Base-by-base conservation (phyloP, 768 basidiomycete genomes). In the Strobilomyces confusus region DNA sequence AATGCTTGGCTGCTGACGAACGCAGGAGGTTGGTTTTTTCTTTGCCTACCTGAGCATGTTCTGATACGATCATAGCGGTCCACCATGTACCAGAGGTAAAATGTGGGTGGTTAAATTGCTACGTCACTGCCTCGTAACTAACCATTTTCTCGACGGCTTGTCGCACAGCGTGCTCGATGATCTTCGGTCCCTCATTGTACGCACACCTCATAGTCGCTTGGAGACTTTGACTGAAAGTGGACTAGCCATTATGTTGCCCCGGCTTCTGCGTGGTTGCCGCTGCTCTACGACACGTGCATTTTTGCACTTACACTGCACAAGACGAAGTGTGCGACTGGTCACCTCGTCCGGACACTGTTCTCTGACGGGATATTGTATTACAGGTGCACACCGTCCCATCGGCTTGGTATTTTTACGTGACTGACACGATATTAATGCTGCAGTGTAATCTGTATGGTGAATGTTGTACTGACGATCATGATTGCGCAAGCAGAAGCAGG, bases 1-100 rank as follows among this genome's bases (percentile, higher is more conserved):
- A 83, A 81, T 54, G 72, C 73, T 1, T 85, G 78, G 78, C 67
- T 86, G n/a, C 69, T 87, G 19, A 72, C 73, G 25, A 57, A 67
- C 15, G 83, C 75, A 0, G 57, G 74, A 70, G 70, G 84, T 86
- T 56, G 13, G 80, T 64, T 23, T 1, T 37, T 34, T n/a, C 25
- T 15, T 5, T 43, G 37, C 1, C 40, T 22, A 7, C 25, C 14
- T 29, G 8, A 44, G 8, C 26, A 56, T 13, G 25, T 26, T 47
- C 53, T 44, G 41, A 52, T 30, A 29, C 4, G 58, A 37, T 44
- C 32, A 19, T 22, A 49, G 19, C 52, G 52, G 70, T 69, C 26
- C 17, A 0, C 6, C 62, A 63, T 25, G 3, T 8, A 22, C 15
- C 44, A 19, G 4, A 6, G 5, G 17, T 54, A 22, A 36, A 47